A percentile compares a stretch with the other conserved stretches of the same genome.
phyloP scores from a whole-genome alignment of 2,329 filamentous ascomycete species.

The Pyricularia sp. region DNA sequence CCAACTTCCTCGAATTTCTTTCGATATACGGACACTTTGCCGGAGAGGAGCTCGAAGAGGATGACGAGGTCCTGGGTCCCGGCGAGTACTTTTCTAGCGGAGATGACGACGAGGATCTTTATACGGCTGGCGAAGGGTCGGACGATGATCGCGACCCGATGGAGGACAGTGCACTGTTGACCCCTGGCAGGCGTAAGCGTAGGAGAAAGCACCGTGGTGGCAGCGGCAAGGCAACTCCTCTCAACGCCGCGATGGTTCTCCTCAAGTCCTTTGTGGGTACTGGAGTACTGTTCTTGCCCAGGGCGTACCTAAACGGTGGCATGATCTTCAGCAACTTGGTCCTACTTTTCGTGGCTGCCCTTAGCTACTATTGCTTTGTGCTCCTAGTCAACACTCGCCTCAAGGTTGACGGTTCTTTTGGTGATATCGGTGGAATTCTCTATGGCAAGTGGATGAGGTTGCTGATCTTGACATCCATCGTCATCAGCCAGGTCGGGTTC shows the following conservation, averaged over 20 bases:
- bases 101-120: slow-evolving; percentile 44
- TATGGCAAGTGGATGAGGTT: slow-evolving; percentile 87
- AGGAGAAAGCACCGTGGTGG: slow-evolving; percentile 67
- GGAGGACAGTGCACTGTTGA: slow-evolving; percentile 78
- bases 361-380: slow-evolving; percentile 98
- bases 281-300: slow-evolving; percentile 84
- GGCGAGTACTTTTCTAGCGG: slow-evolving; percentile 90
- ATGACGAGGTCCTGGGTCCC: slow-evolving; percentile 78
- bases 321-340: slow-evolving; percentile 96
- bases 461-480: slow-evolving; percentile 83
- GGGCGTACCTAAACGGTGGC: slow-evolving; percentile 89
- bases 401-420: slow-evolving; percentile 86
- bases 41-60: slow-evolving; percentile 92
- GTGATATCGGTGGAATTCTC: slow-evolving; percentile 86
- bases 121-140: slow-evolving; percentile 34
- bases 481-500: slow-evolving; percentile 92
- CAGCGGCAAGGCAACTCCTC: slow-evolving; percentile 67
- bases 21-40: slow-evolving; percentile 96
- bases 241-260: slow-evolving; percentile 72
- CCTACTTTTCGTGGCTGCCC: slow-evolving; percentile 69
- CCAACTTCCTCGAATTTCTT: slow-evolving; percentile 90
- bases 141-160: slow-evolving; percentile 69
- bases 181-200: slow-evolving; percentile 62
- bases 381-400: slow-evolving; percentile 80
- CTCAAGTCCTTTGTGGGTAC: slow-evolving; percentile 98